A percentile compares a stretch with the other conserved stretches of the same genome.
phyloP scores from a whole-genome alignment of 129 eudicot genomes.

The Helianthus annuus region DNA sequence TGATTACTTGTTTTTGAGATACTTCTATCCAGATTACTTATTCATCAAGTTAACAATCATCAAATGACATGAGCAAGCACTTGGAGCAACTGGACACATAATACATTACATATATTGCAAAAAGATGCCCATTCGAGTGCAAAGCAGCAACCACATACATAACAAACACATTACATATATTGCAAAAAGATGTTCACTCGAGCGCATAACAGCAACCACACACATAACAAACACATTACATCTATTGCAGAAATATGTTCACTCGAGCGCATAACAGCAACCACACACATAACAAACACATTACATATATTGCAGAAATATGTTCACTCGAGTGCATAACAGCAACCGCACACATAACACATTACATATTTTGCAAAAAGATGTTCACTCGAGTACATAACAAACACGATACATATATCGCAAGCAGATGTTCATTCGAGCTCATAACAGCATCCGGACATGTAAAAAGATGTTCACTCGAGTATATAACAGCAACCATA shows the following conservation, averaged over 20 bases:
- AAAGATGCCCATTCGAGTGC: too few species aligned
- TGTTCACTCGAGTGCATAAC: too few species aligned
- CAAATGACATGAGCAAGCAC: neutral
- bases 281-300: too few species aligned
- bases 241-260: neutral
- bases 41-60: neutral
- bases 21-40: neutral
- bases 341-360: too few species aligned
- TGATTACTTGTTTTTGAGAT: neutral
- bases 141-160: neutral
- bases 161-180: neutral
- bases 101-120: neutral
- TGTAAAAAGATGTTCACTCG: too few species aligned
- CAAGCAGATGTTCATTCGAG: neutral
- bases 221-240: neutral
- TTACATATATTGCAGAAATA: too few species aligned
- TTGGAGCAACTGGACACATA: too few species aligned
- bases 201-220: neutral
- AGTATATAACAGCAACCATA: too few species aligned
- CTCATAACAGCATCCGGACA: neutral
- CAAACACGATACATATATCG: neutral
- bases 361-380: too few species aligned
- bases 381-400: too few species aligned
- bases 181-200: neutral
- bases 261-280: neutral